A percentile compares a stretch with the other conserved stretches of the same genome.
phyloP scores from a whole-genome alignment of 345 rosid genomes.

The Raphanus sativus region DNA sequence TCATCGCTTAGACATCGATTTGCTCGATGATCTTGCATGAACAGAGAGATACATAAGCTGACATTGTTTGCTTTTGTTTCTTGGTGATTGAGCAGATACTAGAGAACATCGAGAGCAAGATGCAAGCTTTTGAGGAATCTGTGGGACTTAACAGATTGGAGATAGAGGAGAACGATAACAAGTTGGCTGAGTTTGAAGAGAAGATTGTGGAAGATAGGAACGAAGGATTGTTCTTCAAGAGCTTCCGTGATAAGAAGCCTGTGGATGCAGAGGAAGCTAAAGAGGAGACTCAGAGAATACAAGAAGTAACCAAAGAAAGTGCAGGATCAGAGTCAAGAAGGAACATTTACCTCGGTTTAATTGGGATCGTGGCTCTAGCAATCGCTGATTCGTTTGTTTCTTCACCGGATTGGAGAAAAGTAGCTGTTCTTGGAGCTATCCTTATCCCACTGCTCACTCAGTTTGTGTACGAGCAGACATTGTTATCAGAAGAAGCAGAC shows the following conservation, averaged over 20 bases:
- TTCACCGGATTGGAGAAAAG: constrained; percentile 77
- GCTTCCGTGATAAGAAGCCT: constrained; percentile 54
- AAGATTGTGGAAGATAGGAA: constrained; percentile 69
- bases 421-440: constrained; percentile 82
- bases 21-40: constrained; percentile 15
- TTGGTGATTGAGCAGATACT: constrained; percentile 56
- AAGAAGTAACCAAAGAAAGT: constrained; percentile 50
- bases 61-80: background rate
- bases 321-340: constrained; percentile 63
- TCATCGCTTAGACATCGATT: background rate
- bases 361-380: constrained; percentile 46
- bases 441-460: constrained; percentile 69
- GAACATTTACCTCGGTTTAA: constrained; percentile 68
- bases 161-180: constrained; percentile 63
- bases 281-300: constrained; percentile 58
- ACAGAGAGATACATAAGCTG: constrained; percentile 11
- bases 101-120: constrained; percentile 76
- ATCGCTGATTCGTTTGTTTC: constrained; percentile 68
- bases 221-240: constrained; percentile 87
- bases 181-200: constrained; percentile 66
- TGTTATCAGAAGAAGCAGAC: constrained; percentile 55
- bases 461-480: constrained; percentile 64
- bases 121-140: constrained; percentile 90
- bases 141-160: constrained; percentile 58
- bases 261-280: constrained; percentile 55